These are phyloP conservation scores for Penicillium psychrosexuale DNA, from an alignment of 2,329 filamentous ascomycete species.

Conservation along the genomic window DNA sequence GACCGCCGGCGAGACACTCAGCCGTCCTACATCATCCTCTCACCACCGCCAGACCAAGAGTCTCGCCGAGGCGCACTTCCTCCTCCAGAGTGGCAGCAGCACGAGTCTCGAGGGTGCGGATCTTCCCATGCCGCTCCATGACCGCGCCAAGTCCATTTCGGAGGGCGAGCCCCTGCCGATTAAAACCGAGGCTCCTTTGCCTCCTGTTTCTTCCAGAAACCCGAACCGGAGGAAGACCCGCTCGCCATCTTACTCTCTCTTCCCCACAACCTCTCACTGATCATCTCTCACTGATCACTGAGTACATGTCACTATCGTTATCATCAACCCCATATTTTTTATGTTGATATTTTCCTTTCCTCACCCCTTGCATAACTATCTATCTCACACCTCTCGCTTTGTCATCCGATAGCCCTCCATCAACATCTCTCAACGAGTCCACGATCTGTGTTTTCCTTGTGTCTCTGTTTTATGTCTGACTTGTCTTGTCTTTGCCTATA, in stretches of 20 bases:
- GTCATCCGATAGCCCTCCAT: background rate
- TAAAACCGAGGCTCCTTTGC: conserved; percentile 22
- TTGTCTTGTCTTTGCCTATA: conserved; percentile 23
- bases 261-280: conserved; percentile 29
- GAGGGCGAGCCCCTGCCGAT: conserved; percentile 27
- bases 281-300: no score
- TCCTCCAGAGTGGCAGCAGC: conserved; percentile 27
- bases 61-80: conserved; percentile 33
- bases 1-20: conserved; percentile 21
- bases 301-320: background rate
- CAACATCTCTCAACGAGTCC: conserved; percentile 11
- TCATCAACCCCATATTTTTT: conserved; percentile 1
- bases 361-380: conserved; percentile 11
- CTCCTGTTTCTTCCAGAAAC: conserved; percentile 28
- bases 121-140: conserved; percentile 26
- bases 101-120: conserved; percentile 29
- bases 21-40: conserved; percentile 26
- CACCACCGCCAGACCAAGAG: conserved; percentile 39
- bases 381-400: conserved; percentile 6
- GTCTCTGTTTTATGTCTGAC: conserved; percentile 14
- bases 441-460: conserved; percentile 13
- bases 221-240: conserved; percentile 35
- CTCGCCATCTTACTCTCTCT: conserved; percentile 45
- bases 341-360: conserved; percentile 5
- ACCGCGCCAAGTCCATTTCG: conserved; percentile 39